These are phyloP conservation scores for Scutellaria barbata DNA, from an alignment of 257 asterid genomes.

Conservation along the genomic window DNA sequence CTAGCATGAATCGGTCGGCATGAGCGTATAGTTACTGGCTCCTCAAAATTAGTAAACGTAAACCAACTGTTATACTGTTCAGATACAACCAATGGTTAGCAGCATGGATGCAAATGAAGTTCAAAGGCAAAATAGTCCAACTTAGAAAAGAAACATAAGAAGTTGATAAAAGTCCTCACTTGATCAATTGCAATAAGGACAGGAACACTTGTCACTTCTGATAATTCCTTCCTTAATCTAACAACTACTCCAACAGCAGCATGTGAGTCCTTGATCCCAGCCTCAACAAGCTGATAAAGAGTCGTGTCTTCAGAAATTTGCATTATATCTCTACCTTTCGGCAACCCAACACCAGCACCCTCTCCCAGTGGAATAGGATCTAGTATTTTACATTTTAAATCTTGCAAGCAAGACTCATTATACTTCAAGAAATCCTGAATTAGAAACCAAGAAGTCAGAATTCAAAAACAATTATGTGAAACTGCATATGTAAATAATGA, in stretches of 20 bases:
- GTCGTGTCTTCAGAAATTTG: conserved; percentile 71
- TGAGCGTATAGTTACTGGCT: conserved; percentile 86
- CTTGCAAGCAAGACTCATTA: conserved; percentile 65
- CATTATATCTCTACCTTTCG: conserved; percentile 67
- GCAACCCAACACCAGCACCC: conserved; percentile 91
- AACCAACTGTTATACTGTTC: conserved; percentile 96
- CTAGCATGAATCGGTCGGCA: conserved; percentile 84
- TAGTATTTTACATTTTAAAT: conserved; percentile 61
- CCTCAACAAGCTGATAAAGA: conserved; percentile 72
- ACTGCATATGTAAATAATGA: conserved; percentile 17
- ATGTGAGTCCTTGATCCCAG: conserved; percentile 68
- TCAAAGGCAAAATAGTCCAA: conserved; percentile 27
- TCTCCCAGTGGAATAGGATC: conserved; percentile 90
- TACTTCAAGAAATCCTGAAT: conserved; percentile 81
- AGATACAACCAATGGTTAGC: conserved; percentile 42
- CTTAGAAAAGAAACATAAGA: conserved; percentile 15
- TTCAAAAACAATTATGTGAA: conserved; percentile 18
- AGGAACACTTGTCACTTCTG: conserved; percentile 79
- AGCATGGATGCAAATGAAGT: conserved; percentile 21
- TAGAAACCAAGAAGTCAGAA: conserved; percentile 32
- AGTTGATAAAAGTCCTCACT: conserved; percentile 50
- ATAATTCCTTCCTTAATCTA: conserved; percentile 89
- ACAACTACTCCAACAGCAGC: conserved; percentile 91
- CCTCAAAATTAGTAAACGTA: conserved; percentile 85
- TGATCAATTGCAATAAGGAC: conserved; percentile 96